Percentiles rank a stretch among this genome's conserved stretches.
phyloP scores from a whole-genome alignment of 73 alveolate genomes.

The Symbiodinium natans region DNA sequence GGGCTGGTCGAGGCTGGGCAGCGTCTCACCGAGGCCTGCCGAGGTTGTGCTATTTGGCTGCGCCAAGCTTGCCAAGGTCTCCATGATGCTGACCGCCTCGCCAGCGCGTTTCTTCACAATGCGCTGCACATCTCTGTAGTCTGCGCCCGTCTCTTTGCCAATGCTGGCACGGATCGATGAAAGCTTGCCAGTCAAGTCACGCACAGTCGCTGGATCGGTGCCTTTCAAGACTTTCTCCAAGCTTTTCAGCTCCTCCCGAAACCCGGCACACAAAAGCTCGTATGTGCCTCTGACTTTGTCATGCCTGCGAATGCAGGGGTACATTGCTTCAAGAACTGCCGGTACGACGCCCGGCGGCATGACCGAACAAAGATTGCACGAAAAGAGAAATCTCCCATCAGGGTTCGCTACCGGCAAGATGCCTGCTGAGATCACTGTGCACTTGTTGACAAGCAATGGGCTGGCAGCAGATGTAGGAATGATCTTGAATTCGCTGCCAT shows the following conservation, averaged over 20 bases:
- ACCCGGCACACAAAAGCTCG: neutral
- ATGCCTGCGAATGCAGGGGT: neutral
- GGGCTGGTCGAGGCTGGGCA: neutral
- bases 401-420: too few species aligned
- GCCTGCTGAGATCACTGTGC: too few species aligned
- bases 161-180: neutral
- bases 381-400: neutral
- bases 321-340: neutral
- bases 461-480: neutral
- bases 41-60: neutral
- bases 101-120: conserved; percentile 10
- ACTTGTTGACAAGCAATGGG: neutral
- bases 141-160: neutral
- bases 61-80: neutral
- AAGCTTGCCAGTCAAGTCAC: neutral
- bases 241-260: neutral
- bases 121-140: neutral
- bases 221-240: neutral
- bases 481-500: neutral
- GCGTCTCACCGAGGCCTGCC: neutral
- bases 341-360: neutral
- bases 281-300: neutral
- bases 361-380: neutral
- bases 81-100: conserved; percentile 6
- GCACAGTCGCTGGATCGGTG: neutral